Evolutionary conservation across 805 yeast genomes (phyloP), one percentile per base, ranked within the genome.

Genomic region (Starmerella bombicola): DNA sequence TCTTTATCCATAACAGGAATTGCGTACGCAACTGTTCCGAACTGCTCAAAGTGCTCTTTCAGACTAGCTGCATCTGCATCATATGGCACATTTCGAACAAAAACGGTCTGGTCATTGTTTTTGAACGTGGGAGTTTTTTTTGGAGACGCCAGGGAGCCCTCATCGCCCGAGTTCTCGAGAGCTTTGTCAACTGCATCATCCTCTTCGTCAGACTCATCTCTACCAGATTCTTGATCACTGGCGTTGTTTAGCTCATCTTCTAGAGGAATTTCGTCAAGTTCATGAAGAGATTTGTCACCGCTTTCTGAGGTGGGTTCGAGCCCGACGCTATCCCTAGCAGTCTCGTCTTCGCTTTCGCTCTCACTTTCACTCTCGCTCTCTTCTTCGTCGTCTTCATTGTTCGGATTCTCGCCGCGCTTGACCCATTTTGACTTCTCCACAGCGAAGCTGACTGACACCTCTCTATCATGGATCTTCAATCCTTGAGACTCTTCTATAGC

Each of bases 371-470:
- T 35, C 23, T 45, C 46, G 28, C 38, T 37, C 8, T 39, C 51
- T 13, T 33, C 25, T 18, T 35, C 66, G 4, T 59, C 68, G 1
- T 58, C 65, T 4, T 59, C 65, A 2, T 56, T 61, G 4, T 60
- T 65, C 1, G 61, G 66, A 1, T 65, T 68, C 2, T 65, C 67
- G 3, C 63, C 68, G 4, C 60, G 67, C 6, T 62, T 69, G 1
- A 59, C 76, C 95, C 95, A 91, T 55, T 76, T 78, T 26, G 75
- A 69, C 65, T 88, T 88, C 59, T 83, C 88, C 40, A 91, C 67
- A 7, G 98, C 96, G 60, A 79, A 80, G 69, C 82, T 95, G 18
- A 91, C 96, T 18, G 93, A 91, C 35, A 91, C 96, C 48, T 74
- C 78, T 61, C 98, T 75, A 3, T 85, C 96, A 53, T 76, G 84